Evolutionary conservation across 768 basidiomycete species (phyloP).

Genomic region (Leccinum ochraceum): DNA sequence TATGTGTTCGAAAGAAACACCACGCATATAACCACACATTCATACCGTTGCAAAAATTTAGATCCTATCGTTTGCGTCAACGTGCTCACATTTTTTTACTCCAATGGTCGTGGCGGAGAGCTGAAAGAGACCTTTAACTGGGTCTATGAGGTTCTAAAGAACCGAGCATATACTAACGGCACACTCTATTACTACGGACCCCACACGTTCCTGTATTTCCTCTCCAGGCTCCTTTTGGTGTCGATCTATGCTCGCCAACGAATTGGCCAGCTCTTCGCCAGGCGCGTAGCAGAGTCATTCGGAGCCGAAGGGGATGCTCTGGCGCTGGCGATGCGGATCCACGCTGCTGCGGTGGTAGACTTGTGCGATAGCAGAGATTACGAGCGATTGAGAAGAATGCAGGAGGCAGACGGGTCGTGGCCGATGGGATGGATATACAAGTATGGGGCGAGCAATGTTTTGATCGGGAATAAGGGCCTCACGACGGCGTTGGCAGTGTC

Average conservation of each 20-base stretch:
- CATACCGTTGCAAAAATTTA: background rate
- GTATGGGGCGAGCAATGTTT: background rate
- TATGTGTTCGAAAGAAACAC: background rate
- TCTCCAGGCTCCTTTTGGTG: constrained; percentile 21
- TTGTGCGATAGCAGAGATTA: constrained; percentile 17
- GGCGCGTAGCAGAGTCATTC: constrained; percentile 19
- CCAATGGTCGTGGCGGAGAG: constrained; percentile 20
- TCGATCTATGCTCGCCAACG: constrained; percentile 18
- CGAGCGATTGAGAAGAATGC: constrained; percentile 19
- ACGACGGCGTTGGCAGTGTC: constrained; percentile 25
- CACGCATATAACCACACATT: background rate
- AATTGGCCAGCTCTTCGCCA: constrained; percentile 15
- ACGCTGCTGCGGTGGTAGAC: constrained; percentile 12
- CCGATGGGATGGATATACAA: constrained; percentile 24
- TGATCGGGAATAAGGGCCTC: constrained; percentile 21
- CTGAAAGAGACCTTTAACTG: constrained; percentile 24
- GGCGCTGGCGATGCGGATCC: constrained; percentile 21
- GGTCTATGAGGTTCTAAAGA: constrained; percentile 23
- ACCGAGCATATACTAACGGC: constrained; percentile 22
- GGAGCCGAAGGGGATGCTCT: constrained; percentile 21
- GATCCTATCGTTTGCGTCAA: constrained; percentile 25
- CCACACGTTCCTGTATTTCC: constrained; percentile 23
- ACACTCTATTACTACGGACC: constrained; percentile 22
- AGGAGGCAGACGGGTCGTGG: constrained; percentile 24
- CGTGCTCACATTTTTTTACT: constrained; percentile 22